These are phyloP conservation scores for Globisporangium spiculum DNA, from an alignment of 352 stramenopile genomes.

Conservation along the genomic window DNA sequence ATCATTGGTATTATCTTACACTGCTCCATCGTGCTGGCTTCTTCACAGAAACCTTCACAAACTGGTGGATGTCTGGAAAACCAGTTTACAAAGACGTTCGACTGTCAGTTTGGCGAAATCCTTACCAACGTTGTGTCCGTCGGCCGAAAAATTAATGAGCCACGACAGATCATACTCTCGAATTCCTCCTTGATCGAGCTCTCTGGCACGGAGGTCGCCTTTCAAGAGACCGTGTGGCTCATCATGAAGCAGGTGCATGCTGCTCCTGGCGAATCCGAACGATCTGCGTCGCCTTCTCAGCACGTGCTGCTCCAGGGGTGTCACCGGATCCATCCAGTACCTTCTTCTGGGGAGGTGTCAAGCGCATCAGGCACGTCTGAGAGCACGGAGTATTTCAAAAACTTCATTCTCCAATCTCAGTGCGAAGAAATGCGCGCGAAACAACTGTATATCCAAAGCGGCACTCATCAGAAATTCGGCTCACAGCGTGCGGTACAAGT, in stretches of 20 bases:
- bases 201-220: background rate
- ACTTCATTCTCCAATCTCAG: constrained; percentile 9
- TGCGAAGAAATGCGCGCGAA: constrained; percentile 10
- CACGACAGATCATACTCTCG: background rate
- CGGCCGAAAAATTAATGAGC: background rate
- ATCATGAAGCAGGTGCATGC: background rate
- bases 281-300: background rate
- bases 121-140: background rate
- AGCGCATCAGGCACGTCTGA: background rate
- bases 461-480: background rate
- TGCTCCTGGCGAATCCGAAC: background rate
- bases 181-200: background rate
- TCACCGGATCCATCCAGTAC: background rate
- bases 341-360: background rate
- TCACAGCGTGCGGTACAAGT: background rate
- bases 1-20: background rate
- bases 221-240: constrained; percentile 1
- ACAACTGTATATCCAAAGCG: constrained; percentile 5
- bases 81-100: background rate
- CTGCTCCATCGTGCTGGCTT: background rate
- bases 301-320: background rate
- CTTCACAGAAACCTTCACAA: background rate
- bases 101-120: constrained; percentile 1
- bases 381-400: constrained; percentile 7
- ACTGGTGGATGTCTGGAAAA: background rate